These are phyloP conservation scores for Rutidosis leptorrhynchoides DNA, from an alignment of 129 eudicot species.

Conservation along the genomic window DNA sequence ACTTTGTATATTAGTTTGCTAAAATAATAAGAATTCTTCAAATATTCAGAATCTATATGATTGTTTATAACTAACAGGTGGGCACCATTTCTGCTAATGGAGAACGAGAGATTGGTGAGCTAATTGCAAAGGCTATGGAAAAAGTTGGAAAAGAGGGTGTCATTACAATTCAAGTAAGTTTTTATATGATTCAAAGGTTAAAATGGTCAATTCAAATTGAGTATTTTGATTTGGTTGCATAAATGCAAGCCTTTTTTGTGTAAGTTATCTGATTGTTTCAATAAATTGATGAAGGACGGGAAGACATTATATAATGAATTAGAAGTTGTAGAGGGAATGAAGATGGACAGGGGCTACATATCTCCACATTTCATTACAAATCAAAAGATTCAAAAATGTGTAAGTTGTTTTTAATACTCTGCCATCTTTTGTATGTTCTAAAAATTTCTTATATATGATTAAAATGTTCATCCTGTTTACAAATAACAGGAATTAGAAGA, in stretches of 20 bases:
- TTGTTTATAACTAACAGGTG: slow-evolving; percentile 39
- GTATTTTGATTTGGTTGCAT: neutral
- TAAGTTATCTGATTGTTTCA: neutral
- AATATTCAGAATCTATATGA: neutral
- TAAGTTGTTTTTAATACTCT: slow-evolving; percentile 25
- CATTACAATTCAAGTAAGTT: slow-evolving; percentile 68
- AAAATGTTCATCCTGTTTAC: neutral
- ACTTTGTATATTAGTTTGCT: neutral
- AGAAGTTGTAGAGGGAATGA: slow-evolving; percentile 94
- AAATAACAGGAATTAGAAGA: slow-evolving; percentile 63
- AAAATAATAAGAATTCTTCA: neutral
- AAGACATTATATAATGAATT: slow-evolving; percentile 69
- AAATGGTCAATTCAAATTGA: neutral
- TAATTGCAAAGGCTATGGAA: slow-evolving; percentile 90
- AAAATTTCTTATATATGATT: neutral
- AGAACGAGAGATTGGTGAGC: slow-evolving; percentile 77
- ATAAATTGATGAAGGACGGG: slow-evolving; percentile 51
- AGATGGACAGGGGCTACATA: slow-evolving; percentile 82
- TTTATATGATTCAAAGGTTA: neutral
- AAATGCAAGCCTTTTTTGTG: neutral
- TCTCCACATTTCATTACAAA: slow-evolving; percentile 83
- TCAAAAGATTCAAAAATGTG: slow-evolving; percentile 77
- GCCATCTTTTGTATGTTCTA: neutral
- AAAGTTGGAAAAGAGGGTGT: slow-evolving; percentile 87
- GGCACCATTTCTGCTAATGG: slow-evolving; percentile 89